Evolutionary conservation across 441 rosid species (phyloP).

Genomic region (Populus tomentosa): DNA sequence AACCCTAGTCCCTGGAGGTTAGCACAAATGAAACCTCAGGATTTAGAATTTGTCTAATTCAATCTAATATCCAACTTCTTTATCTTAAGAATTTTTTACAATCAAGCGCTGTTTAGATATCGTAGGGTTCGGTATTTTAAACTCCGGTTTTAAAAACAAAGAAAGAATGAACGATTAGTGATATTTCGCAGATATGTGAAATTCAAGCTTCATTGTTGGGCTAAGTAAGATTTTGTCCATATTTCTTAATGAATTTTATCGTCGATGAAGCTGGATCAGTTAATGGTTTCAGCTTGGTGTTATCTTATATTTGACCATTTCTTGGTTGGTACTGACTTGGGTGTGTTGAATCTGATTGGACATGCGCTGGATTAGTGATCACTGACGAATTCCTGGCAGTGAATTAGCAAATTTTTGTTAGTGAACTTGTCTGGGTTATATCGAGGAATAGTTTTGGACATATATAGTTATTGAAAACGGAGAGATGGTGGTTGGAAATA

Average conservation of each 20-base stretch:
- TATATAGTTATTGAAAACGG: background rate
- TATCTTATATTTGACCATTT: constrained; percentile 21
- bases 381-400: background rate
- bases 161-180: background rate
- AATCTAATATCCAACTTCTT: constrained; percentile 18
- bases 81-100: constrained; percentile 11
- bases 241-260: background rate
- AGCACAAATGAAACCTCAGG: constrained; percentile 31
- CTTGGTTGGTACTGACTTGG: constrained; percentile 2
- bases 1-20: constrained; percentile 33
- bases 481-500: background rate
- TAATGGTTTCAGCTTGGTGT: constrained; percentile 27
- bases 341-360: constrained; percentile 13
- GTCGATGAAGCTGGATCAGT: constrained; percentile 27
- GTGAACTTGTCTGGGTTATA: background rate
- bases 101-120: constrained; percentile 13
- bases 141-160: constrained; percentile 14
- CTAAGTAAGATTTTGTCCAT: constrained; percentile 1
- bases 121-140: constrained; percentile 24
- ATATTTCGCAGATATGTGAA: constrained; percentile 1
- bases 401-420: constrained; percentile 7
- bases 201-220: constrained; percentile 7
- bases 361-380: constrained; percentile 4
- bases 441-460: background rate
- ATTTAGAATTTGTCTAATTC: constrained; percentile 15